phyloP scores from a whole-genome alignment of 331 rosid species.

The Saraca asoca region DNA sequence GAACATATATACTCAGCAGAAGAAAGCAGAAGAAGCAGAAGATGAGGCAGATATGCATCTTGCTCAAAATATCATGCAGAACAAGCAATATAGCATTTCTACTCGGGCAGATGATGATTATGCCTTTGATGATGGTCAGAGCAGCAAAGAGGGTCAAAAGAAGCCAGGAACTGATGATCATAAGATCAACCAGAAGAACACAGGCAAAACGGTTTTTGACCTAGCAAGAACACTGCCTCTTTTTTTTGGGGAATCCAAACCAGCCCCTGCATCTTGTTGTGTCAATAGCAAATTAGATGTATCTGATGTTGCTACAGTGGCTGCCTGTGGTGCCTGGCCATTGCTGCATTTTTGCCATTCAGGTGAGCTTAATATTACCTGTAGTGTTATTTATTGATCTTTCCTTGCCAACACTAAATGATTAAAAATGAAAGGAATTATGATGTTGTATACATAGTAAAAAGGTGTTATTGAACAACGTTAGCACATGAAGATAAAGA shows the following conservation, averaged over 20 bases:
- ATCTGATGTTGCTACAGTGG: conserved; percentile 85
- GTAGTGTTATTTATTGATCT: neutral
- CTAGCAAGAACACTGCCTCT: conserved; percentile 77
- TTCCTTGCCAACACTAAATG: neutral
- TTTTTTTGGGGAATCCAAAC: conserved; percentile 75
- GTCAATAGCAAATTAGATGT: conserved; percentile 74
- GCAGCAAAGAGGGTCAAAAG: conserved; percentile 54
- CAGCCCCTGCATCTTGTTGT: conserved; percentile 80
- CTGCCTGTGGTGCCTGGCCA: conserved; percentile 86
- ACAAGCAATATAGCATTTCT: conserved; percentile 62
- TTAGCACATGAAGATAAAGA: neutral
- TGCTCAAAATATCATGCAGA: conserved; percentile 76
- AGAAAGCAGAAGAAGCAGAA: conserved; percentile 67
- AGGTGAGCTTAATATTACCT: too few relatives aligned
- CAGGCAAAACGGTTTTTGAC: conserved; percentile 50
- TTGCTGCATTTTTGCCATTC: too few relatives aligned
- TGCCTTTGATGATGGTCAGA: conserved; percentile 68
- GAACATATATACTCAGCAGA: conserved; percentile 47
- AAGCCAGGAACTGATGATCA: conserved; percentile 59
- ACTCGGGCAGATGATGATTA: conserved; percentile 89
- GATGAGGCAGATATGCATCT: conserved; percentile 83
- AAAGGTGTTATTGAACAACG: neutral
- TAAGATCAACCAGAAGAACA: conserved; percentile 46
- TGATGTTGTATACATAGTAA: neutral
- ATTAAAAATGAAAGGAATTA: neutral